Base-by-base conservation (phyloP, 129 eudicot genomes). In the Escallonia rubra region DNA sequence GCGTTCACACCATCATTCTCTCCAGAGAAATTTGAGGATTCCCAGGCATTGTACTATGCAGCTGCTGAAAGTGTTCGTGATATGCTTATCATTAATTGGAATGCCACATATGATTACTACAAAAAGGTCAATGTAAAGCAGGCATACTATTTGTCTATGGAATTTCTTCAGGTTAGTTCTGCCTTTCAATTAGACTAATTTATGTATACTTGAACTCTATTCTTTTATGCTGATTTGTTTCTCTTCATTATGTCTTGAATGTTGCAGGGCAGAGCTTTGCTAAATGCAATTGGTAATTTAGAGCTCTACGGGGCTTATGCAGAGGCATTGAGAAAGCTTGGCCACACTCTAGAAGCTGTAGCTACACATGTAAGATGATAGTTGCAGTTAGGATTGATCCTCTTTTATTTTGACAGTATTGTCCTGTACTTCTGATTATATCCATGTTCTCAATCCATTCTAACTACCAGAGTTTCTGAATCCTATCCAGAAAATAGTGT, bases 131-230 rank as follows among this genome's bases (percentile, higher is more conserved):
- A 85, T 10, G 81, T 71, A 55, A 82, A 85, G 49, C 87, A 79
- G 59, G 91, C 91, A 10, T 85, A 85, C 71, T 85, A 85, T 75
- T 65, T 85, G 51, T 85, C 91, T 43, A 85, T 85, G 91, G 91
- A 85, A 76, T 85, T 85, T 68, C 87, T 85, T 61, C 91, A 85
- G 91, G 91, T 85, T 51, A 41, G 68, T 70, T 72, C 53, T 59
- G 67, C 13, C 16, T 63, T 57, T 76, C 43, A 48, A 23, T 10
- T 59, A 11, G 59, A 11, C 61, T 51, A 66, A 64, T 54, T 59
- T n/a, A 5, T 38, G 54, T 60, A 48, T 64, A 8, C 38, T 64
- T 4, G 39, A 55, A 43, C 34, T 5, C 63, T 23, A 23, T 23
- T 66, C 44, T 50, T 50, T 14, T 76, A 47, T 62, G 51, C 13